phyloP scores from a whole-genome alignment of 805 yeast genomes.

The Hagleromyces aurorensis region DNA sequence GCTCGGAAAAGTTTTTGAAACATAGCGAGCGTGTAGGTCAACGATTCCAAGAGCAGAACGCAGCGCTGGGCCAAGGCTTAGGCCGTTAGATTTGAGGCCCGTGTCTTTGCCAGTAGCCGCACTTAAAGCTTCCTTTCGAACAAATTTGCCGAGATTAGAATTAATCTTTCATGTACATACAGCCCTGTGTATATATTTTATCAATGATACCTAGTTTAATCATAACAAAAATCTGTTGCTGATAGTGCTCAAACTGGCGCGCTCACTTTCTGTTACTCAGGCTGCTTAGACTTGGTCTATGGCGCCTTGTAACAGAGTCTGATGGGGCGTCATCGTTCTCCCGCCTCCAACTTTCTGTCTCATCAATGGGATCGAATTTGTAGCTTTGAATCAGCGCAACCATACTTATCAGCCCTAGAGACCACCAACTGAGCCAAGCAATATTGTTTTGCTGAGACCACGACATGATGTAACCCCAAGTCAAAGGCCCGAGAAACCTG shows the following conservation, averaged over 20 bases:
- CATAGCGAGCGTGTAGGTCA: conserved; percentile 98
- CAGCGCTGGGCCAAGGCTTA: conserved; percentile 67
- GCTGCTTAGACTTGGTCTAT: conserved; percentile 7
- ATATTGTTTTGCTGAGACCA: conserved; percentile 27
- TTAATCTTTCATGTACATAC: background rate
- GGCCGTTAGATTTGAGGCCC: conserved; percentile 32
- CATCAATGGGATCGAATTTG: conserved; percentile 25
- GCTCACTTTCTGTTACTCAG: conserved; percentile 5
- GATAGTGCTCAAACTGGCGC: background rate
- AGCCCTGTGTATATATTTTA: conserved; percentile 9
- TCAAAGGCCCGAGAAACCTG: conserved; percentile 47
- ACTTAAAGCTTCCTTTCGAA: too few relatives aligned
- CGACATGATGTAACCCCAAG: conserved; percentile 44
- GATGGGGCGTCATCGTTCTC: conserved; percentile 1
- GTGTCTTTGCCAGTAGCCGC: too few relatives aligned
- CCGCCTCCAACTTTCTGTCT: conserved; percentile 18
- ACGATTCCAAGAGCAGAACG: conserved; percentile 97
- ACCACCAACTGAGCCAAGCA: conserved; percentile 32
- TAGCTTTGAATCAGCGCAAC: conserved; percentile 27
- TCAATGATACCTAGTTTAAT: conserved; percentile 1
- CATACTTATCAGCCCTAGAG: conserved; percentile 20
- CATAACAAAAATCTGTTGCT: background rate
- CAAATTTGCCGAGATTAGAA: too few relatives aligned
- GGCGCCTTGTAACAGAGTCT: background rate
- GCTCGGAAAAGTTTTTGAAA: conserved; percentile 95